Base-by-base conservation (phyloP, 73 alveolate genomes). In the Halteria grandinella region DNA sequence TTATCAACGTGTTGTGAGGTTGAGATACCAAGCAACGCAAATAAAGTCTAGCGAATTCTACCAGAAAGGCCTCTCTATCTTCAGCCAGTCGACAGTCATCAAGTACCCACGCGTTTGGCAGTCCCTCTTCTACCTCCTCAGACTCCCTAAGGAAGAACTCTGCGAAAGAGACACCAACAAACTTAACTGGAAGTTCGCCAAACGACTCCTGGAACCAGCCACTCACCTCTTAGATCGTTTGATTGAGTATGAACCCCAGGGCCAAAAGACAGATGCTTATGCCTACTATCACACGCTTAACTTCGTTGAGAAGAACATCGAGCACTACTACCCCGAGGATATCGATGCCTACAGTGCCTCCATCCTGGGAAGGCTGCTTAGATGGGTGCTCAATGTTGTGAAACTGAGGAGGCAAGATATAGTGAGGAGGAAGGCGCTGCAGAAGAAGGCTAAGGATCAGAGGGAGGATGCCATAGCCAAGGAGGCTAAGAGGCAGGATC, bases 101-200 rank as follows among this genome's bases (percentile, higher is more conserved):
- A 94, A 92, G 85, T 91, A 78, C 81, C 63, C 92, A n/a, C 74
- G 94, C 39, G 88, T 91, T n/a, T 72, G 88, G 76, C 93, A 95
- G 62, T 75, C 91, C 33, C 49, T 86, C 29, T 91, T 95, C 87
- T 95, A 88, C 75, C 78, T 91, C 69, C 51, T 85, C 14, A 88
- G 88, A 20, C 75, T 63, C 47, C 52, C 55, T 33, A 87, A 95
- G 69, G 97, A 86, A 40, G 88, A 79, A 21, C 71, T 96, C 21
- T 75, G 90, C 29, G 97, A 90, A 49, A 52, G 59, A 34, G 97
- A 95, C 29, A 96, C 99, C 0, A 93, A 96, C 79, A 80, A 88
- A 83, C 79, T 96, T 33, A 89, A 92, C 75, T 96, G 99, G 99
- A 94, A 95, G 73, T 83, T 70, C 43, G 99, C 98, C 0, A 94